Conservation (phyloP, 2,329 filamentous ascomycete genomes). For the Penicillium nordicum region DNA sequence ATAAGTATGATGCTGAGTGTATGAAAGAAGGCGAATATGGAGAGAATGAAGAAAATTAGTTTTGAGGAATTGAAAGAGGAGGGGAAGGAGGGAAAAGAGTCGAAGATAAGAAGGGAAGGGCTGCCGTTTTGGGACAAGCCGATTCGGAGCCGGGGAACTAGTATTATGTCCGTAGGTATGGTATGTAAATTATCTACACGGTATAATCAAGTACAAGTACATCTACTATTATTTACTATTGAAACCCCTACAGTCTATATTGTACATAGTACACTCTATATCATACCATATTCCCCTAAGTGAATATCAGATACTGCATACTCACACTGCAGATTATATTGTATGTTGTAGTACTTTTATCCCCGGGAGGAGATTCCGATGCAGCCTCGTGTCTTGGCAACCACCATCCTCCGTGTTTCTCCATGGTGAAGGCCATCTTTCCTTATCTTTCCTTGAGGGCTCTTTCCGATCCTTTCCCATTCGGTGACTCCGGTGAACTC, state of each 20-base stretch:
- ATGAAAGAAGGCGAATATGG: neutral
- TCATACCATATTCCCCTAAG: no score
- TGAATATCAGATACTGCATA: no score
- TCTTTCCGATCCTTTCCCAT: constrained; percentile 25
- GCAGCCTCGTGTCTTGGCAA: neutral
- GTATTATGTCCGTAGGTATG: no score
- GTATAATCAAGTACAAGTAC: neutral
- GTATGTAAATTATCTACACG: no score
- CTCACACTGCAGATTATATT: no score
- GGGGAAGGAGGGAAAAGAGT: constrained; percentile 1
- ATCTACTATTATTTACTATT: no score
- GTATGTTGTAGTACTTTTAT: neutral
- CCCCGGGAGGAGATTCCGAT: neutral
- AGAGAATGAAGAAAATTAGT: neutral
- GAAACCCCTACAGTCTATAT: no score
- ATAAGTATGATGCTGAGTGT: neutral
- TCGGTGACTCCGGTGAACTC: constrained; percentile 25
- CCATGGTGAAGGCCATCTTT: neutral
- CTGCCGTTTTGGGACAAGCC: constrained; percentile 18
- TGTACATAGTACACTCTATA: no score
- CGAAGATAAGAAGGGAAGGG: constrained; percentile 16
- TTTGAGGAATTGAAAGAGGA: neutral
- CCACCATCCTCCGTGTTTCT: neutral
- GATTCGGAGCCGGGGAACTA: constrained; percentile 14
- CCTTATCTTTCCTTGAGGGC: neutral